These are phyloP conservation scores for Typha latifolia DNA, from an alignment of 176 grass and related monocot species.

Conservation along the genomic window DNA sequence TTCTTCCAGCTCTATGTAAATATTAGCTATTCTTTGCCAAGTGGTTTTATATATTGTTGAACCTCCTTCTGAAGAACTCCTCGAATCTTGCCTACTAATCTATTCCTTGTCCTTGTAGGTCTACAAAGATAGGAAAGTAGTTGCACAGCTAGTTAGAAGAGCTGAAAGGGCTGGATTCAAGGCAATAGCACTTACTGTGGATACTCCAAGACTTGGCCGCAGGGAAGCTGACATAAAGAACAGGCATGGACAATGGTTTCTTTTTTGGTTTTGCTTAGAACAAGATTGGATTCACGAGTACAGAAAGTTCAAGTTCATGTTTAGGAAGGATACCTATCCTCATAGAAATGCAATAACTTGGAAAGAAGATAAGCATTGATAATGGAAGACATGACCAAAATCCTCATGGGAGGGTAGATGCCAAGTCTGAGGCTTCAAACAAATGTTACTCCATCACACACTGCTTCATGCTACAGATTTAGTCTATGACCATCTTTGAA, in stretches of 20 bases:
- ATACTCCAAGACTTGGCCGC: conserved; percentile 85
- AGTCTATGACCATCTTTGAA: conserved; percentile 1
- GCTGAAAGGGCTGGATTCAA: conserved; percentile 97
- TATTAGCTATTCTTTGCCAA: background rate
- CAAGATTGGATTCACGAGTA: too few species aligned
- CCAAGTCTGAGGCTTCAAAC: background rate
- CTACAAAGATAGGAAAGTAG: conserved; percentile 79
- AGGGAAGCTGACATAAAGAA: conserved; percentile 99
- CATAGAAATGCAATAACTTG: too few species aligned
- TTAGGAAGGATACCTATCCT: too few species aligned
- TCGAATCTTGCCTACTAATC: conserved; percentile 1
- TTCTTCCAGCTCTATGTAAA: conserved; percentile 97
- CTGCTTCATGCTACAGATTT: conserved; percentile 39
- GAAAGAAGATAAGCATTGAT: too few species aligned
- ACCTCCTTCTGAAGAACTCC: background rate
- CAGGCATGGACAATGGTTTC: conserved; percentile 23
- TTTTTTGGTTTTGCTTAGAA: too few species aligned
- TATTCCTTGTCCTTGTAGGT: conserved; percentile 39
- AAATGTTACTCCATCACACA: background rate
- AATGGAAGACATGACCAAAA: background rate
- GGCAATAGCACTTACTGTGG: conserved; percentile 89
- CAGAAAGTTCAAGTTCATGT: too few species aligned
- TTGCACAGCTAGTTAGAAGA: conserved; percentile 86
- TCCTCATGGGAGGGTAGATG: background rate
- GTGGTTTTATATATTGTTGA: background rate